Evolutionary conservation across 768 basidiomycete species (phyloP), one percentile per base, ranked within the genome.

Genomic region (Lactifluus volemus): DNA sequence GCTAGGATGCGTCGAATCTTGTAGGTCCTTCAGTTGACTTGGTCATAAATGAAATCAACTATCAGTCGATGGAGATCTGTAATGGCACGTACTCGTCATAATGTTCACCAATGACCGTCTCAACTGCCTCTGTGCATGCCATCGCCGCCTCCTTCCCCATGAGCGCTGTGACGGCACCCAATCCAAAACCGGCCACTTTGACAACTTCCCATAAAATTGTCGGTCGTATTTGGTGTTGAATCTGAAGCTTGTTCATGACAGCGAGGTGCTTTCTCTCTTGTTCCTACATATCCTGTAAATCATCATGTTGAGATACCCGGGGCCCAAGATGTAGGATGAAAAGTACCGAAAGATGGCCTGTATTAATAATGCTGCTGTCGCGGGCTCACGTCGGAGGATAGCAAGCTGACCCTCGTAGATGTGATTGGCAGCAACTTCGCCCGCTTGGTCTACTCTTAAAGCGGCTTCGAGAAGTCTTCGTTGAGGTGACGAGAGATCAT

Each of bases 101-200:
- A 73, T 98, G 95, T 72, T 98, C 95, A 44, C 95, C 95, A 55
- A 98, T 98, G 58, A 92, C 92, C 0, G 95, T 97, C 72, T 98
- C 95, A 19, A 98, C 94, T 0, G 95, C 95, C 72, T 98, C 95
- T 0, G 95, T 98, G 68, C 95, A 98, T 6, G 95, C 95, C 95
- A 98, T 98, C 0, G 95, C 93, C 12, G 94, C 92, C 67, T 97
- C 88, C 69, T 84, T 88, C 41, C 95, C 89, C 81, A 96, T 79
- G 21, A 96, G 73, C 0, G 91, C 95, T 0, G 95, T 97, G 0
- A 76, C 80, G 5, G 86, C 86, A 5, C 95, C 95, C 7, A 98
- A 76, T 4, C 88, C 88, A 70, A 89, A 95, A 6, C 94, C 94
- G 54, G 86, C 88, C 6, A 82, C 83, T 70, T 93, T 91, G 64